These are phyloP conservation scores for Rhodofomes roseus DNA, from an alignment of 1,284 basidiomycete genomes.

Conservation along the genomic window DNA sequence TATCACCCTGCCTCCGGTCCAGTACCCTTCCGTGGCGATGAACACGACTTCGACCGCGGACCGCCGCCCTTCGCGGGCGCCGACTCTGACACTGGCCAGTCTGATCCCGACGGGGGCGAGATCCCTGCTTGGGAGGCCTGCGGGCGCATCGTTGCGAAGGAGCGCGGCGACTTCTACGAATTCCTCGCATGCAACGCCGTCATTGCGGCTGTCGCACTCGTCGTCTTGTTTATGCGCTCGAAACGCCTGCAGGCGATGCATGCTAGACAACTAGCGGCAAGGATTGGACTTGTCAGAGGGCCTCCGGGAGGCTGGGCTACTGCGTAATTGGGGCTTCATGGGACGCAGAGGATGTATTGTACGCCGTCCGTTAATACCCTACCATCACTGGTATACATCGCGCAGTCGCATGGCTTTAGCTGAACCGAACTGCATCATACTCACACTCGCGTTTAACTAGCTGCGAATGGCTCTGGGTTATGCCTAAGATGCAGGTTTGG, in stretches of 20 bases:
- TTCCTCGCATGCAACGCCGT: constrained; percentile 81
- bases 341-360: neutral
- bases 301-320: constrained; percentile 22
- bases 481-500: too few relatives aligned
- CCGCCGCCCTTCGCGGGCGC: neutral
- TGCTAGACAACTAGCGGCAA: constrained; percentile 77
- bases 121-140: constrained; percentile 87
- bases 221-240: constrained; percentile 64
- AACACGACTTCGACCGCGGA: constrained; percentile 15
- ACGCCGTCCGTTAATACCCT: neutral
- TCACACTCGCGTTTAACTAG: too few relatives aligned
- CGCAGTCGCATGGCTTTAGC: too few relatives aligned
- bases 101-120: constrained; percentile 45
- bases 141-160: constrained; percentile 73
- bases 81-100: neutral
- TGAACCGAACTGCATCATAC: too few relatives aligned
- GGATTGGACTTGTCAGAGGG: constrained; percentile 61
- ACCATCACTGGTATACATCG: neutral
- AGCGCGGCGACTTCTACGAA: constrained; percentile 84
- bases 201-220: constrained; percentile 63
- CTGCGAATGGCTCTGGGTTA: too few relatives aligned
- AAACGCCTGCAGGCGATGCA: constrained; percentile 67
- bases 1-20: constrained; percentile 13
- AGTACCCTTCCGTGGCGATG: neutral
- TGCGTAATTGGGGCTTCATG: neutral